phyloP scores from a whole-genome alignment of 148 eudicot species.

The Suaeda aralocaspica region DNA sequence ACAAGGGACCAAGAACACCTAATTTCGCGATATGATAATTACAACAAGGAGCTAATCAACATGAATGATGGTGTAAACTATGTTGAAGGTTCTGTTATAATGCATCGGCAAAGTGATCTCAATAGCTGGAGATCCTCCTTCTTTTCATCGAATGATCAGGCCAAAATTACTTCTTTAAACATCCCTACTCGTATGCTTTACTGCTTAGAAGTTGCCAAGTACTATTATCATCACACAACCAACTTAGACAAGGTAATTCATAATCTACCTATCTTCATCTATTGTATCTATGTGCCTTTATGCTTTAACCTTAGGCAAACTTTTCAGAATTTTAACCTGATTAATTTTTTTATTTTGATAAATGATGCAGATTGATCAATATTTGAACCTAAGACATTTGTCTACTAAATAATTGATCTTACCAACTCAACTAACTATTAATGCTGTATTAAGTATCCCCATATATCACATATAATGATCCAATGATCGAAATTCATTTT shows the following conservation, averaged over 20 bases:
- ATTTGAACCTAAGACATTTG: too few relatives aligned
- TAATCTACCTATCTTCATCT: too few relatives aligned
- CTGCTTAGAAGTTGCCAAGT: constrained; percentile 70
- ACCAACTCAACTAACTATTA: too few relatives aligned
- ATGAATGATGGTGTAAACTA: constrained; percentile 43
- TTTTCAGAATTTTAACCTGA: too few relatives aligned
- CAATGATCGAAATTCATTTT: too few relatives aligned
- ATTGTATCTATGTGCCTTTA: too few relatives aligned
- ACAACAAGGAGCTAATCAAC: constrained; percentile 18
- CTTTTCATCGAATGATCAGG: constrained; percentile 46
- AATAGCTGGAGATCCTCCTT: constrained; percentile 94
- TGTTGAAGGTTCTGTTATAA: constrained; percentile 66
- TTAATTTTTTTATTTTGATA: too few relatives aligned
- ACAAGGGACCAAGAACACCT: constrained; percentile 80
- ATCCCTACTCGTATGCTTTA: constrained; percentile 50
- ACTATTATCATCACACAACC: constrained; percentile 39
- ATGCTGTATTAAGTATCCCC: too few relatives aligned
- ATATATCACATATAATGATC: too few relatives aligned
- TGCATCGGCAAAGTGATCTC: constrained; percentile 37
- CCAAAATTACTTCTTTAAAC: constrained; percentile 40
- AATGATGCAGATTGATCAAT: too few relatives aligned
- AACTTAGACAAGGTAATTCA: constrained; percentile 10
- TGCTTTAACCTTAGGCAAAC: too few relatives aligned
- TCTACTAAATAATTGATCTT: too few relatives aligned
- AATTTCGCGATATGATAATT: constrained; percentile 41